A percentile compares a stretch with the other conserved stretches of the same genome.
These are phyloP conservation scores for Alternaria arborescens DNA, from an alignment of 2,329 filamentous ascomycete species.

Conservation along the genomic window DNA sequence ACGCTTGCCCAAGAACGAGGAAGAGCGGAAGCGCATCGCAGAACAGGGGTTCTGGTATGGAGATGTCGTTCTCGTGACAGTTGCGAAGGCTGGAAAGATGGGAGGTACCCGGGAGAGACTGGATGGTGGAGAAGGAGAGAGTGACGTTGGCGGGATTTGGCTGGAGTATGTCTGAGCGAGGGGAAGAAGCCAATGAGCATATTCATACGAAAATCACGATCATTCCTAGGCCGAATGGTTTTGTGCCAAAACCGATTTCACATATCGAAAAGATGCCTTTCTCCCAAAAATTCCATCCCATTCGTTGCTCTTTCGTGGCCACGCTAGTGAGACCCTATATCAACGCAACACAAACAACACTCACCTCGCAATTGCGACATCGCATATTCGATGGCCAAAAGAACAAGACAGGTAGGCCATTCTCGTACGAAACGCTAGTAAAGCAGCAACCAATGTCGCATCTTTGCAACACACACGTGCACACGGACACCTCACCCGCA, in stretches of 20 bases:
- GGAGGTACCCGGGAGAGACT: constrained; percentile 27
- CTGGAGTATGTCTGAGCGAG: constrained; percentile 30
- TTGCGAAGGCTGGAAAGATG: constrained; percentile 19
- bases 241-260: not conserved
- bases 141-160: constrained; percentile 35
- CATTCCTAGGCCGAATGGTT: fast-evolving
- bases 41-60: constrained; percentile 38
- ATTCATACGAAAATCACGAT: not conserved
- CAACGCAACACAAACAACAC: no score
- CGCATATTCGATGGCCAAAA: no score
- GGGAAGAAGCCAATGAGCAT: not conserved
- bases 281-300: fast-evolving
- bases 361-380: no score
- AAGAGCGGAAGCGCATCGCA: constrained; percentile 25
- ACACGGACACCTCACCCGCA: no score
- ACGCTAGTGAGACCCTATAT: not conserved
- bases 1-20: constrained; percentile 28
- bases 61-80: constrained; percentile 33
- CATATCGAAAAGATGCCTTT: not conserved
- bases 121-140: constrained; percentile 21
- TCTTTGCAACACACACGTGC: no score
- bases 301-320: not conserved
- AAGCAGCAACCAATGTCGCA: no score
- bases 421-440: no score
- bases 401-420: no score